Base-by-base conservation (phyloP, 139 green algal genomes). In the Haematococcus sp. region DNA sequence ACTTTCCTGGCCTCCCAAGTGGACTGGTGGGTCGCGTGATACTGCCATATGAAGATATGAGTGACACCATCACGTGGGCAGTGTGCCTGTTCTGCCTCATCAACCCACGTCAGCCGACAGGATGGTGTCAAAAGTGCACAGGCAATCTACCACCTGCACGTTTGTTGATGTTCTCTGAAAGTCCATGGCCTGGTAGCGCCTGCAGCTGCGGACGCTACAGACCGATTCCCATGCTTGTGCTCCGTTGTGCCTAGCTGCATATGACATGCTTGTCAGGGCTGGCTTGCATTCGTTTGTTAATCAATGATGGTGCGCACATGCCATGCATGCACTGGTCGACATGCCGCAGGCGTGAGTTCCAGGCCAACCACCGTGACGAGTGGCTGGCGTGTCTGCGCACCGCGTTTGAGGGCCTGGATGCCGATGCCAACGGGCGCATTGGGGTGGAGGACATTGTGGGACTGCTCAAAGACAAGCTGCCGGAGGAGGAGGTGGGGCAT, bases 331-430 rank as follows among this genome's bases (percentile, higher is more conserved):
- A 49, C 19, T 43, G 28, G 15, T 63, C 28, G 28, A 55, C 28
- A 13, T 11, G 34, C 19, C 19, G 58, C 52, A 86, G 83, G 83
- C 69, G 77, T 16, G 60, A 60, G 31, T 82, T 88, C 40, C 80
- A 89, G 79, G 63, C 67, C 43, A 86, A 83, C 54, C 81, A 86
- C 86, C 86, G 85, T 65, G 89, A 94, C 4, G 77, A 91, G 75
- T 97, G 90, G 89, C 73, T 96, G 68, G 70, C 80, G 59, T 88
- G 83, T 64, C 84, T 91, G 13, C 74, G 76, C 15, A 78, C 76
- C 25, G 86, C 88, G 0, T 96, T 96, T 67, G 71, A 79, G n/a
- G 85, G 68, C 3, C 71, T 97, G 65, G 92, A 92, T 54, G 33
- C 67, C 35, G 69, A 88, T 59, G 52, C 31, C 0, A 80, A 86